Conservation (phyloP, 192 early-diverging fungal genomes). For the Obelidium mucronatum region DNA sequence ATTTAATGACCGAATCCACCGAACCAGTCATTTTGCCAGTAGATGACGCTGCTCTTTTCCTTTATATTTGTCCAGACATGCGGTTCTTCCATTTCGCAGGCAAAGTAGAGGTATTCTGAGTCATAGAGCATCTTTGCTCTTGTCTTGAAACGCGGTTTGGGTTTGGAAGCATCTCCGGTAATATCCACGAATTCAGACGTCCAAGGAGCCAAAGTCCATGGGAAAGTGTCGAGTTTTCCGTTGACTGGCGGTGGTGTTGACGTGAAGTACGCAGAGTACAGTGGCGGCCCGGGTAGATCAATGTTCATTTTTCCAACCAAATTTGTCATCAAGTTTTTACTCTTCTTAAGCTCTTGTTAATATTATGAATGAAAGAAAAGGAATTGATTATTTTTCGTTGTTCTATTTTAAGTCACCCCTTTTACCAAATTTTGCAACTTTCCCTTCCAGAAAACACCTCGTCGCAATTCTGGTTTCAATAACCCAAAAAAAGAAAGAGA, state of each 20-base stretch:
- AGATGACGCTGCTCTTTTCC: slow-evolving; percentile 27
- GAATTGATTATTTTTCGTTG: no score
- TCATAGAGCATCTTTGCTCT: slow-evolving; percentile 27
- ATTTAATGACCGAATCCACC: background rate
- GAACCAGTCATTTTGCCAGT: slow-evolving; percentile 36
- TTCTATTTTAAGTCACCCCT: no score
- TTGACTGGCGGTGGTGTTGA: background rate
- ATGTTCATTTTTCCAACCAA: no score
- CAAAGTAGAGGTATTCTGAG: slow-evolving; percentile 18
- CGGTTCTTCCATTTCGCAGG: slow-evolving; percentile 28
- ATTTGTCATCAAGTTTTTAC: no score
- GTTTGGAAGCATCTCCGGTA: background rate
- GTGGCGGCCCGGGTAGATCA: no score
- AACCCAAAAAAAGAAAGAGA: no score
- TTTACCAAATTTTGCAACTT: no score
- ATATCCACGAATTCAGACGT: slow-evolving; percentile 30
- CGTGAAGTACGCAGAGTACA: background rate
- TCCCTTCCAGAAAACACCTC: no score
- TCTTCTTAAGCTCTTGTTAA: no score
- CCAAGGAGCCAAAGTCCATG: slow-evolving; percentile 18
- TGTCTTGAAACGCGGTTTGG: slow-evolving; percentile 25
- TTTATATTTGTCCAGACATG: slow-evolving; percentile 37
- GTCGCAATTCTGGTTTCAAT: no score
- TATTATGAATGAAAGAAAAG: no score
- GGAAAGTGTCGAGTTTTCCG: background rate